Base-by-base conservation (phyloP, 108 stramenopile species). In the Stephanodiscus minutulus region DNA sequence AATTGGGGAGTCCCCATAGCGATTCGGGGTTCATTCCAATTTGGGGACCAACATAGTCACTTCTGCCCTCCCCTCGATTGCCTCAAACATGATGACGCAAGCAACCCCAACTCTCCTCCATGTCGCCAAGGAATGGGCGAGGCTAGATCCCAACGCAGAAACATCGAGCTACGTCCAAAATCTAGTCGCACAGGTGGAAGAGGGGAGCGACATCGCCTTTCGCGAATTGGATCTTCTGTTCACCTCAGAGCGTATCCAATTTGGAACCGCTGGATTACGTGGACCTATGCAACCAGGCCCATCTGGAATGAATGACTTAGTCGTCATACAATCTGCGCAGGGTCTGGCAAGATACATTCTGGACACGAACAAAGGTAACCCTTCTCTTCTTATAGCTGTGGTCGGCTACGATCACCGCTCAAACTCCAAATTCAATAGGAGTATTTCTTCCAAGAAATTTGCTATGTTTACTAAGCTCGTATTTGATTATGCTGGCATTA, bases 181-280 rank as follows among this genome's bases (percentile, higher is more conserved):
- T 24, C 66, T 91, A 9, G 22, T 90, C 4, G 56, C 74, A 5
- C 47, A 60, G 35, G 68, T 79, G 18, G 66, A 74, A 37, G 66
- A 22, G 12, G 66, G 64, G 28, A 54, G 68, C 62, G 72, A 69
- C 11, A 59, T 44, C 5, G 77, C 75, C 12, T 73, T 22, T 28
- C 49, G 29, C 17, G 76, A 75, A 52, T 44, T 86, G 31, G 25
- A 35, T 6, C 67, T 65, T 5, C 65, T 88, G 6, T 90, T 90
- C 43, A 64, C 78, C 54, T 62, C 46, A 10, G 20, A 35, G 33
- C 87, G 96, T 5, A 91, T 97, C 50, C 74, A 85, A 33, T 99
- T 99, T 63, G 98, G 98, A 2, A 99, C 98, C 1, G 97, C 98
- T 28, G 98, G 98, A 24, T 74, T 99, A 7, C 83, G 98, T 4